phyloP scores from a whole-genome alignment of 139 green algal genomes.

The Picochlorum sp. region DNA sequence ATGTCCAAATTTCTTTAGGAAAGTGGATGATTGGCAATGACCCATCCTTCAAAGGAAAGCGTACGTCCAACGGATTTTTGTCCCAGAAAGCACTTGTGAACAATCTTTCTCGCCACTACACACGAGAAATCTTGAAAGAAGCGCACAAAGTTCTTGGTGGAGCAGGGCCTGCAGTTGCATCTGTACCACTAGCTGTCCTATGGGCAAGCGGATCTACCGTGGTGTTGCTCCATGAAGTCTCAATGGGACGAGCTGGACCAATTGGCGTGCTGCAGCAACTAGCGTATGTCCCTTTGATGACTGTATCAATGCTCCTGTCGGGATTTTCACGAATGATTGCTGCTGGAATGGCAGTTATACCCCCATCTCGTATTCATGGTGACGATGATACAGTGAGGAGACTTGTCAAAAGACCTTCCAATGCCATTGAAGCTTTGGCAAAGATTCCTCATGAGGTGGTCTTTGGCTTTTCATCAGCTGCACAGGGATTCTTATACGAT shows the following conservation, averaged over 20 bases:
- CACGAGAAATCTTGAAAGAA: conserved; percentile 45
- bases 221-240: conserved; percentile 45
- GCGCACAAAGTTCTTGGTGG: conserved; percentile 69
- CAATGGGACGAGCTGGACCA: conserved; percentile 31
- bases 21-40: conserved; percentile 37
- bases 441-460: conserved; percentile 39
- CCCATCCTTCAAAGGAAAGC: conserved; percentile 23
- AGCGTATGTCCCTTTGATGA: conserved; percentile 52
- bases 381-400: conserved; percentile 49
- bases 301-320: conserved; percentile 32
- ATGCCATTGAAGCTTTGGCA: conserved; percentile 52
- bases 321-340: conserved; percentile 48
- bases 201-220: conserved; percentile 61
- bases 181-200: conserved; percentile 56
- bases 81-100: conserved; percentile 29
- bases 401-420: conserved; percentile 47
- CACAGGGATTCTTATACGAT: conserved; percentile 51
- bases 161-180: conserved; percentile 60
- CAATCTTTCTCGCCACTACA: conserved; percentile 63
- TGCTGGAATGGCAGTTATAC: conserved; percentile 49
- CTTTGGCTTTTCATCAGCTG: conserved; percentile 37
- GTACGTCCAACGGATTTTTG: conserved; percentile 37
- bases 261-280: conserved; percentile 39
- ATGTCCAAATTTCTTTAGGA: conserved; percentile 64
- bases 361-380: conserved; percentile 45